Percentiles rank a stretch among this genome's conserved stretches.
Conservation (phyloP, 208 protist species). For the Sergeia podlipaevii region DNA sequence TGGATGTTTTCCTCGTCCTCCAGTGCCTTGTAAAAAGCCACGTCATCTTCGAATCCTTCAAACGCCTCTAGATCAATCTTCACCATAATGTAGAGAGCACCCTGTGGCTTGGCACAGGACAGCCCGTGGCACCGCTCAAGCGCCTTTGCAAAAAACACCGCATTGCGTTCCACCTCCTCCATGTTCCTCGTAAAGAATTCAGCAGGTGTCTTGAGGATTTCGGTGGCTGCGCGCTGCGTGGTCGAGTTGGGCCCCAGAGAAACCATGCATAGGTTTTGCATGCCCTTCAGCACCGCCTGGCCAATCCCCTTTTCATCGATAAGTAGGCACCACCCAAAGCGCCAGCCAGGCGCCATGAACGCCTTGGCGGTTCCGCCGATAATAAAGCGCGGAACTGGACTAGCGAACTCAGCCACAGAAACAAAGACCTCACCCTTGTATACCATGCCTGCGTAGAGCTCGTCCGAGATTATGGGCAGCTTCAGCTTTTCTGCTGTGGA, state of each 20-base stretch:
- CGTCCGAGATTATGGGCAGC: conserved; percentile 88
- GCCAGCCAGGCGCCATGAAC: conserved; percentile 90
- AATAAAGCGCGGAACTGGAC: conserved; percentile 59
- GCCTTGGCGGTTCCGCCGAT: conserved; percentile 85
- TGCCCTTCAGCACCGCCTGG: conserved; percentile 15
- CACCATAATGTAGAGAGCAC: conserved; percentile 88
- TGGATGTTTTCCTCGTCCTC: conserved; percentile 70
- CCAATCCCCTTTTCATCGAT: conserved; percentile 36
- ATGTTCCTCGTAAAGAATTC: conserved; percentile 37
- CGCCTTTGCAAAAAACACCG: conserved; percentile 33
- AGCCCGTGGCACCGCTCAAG: conserved; percentile 44
- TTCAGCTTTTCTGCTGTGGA: conserved; percentile 61
- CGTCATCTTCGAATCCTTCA: conserved; percentile 55
- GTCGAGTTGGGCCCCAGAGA: conserved; percentile 82
- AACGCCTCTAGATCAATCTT: conserved; percentile 67
- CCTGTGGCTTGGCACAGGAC: conserved; percentile 41
- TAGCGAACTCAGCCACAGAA: conserved; percentile 52
- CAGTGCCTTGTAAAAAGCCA: conserved; percentile 60
- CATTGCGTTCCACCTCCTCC: conserved; percentile 49
- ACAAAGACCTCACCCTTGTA: conserved; percentile 53
- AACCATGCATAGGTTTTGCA: conserved; percentile 31
- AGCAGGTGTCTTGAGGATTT: conserved; percentile 48
- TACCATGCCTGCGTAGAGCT: conserved; percentile 92
- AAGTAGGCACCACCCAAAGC: conserved; percentile 76
- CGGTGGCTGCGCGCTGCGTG: conserved; percentile 59